phyloP scores from a whole-genome alignment of 805 yeast genomes.

The Sugiyamaella smithiae region DNA sequence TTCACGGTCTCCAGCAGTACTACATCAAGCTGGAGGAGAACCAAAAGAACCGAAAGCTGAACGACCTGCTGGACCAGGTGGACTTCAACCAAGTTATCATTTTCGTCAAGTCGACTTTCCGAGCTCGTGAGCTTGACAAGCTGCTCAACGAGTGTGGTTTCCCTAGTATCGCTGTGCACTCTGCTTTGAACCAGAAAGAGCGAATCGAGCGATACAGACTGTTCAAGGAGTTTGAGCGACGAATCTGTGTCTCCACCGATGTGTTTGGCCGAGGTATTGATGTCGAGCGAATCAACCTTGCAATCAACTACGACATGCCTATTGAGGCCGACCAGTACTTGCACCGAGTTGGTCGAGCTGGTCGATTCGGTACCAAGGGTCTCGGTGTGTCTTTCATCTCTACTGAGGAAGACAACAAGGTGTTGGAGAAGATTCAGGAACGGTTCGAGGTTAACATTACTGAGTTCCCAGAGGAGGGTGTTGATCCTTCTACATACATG shows the following conservation, averaged over 20 bases:
- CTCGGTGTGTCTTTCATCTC: slow-evolving; percentile 89
- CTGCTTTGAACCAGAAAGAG: slow-evolving; percentile 94
- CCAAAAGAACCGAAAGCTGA: slow-evolving; percentile 89
- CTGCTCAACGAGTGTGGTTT: slow-evolving; percentile 87
- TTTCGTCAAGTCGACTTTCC: slow-evolving; percentile 84
- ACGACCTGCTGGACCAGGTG: slow-evolving; percentile 86
- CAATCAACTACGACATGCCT: slow-evolving; percentile 96
- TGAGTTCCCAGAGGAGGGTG: slow-evolving; percentile 96
- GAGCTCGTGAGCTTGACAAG: slow-evolving; percentile 90
- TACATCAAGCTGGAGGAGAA: slow-evolving; percentile 84
- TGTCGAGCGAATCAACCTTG: slow-evolving; percentile 96
- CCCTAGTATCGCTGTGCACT: slow-evolving; percentile 96
- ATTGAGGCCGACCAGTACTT: slow-evolving; percentile 95
- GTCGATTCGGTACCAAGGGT: slow-evolving; percentile 99
- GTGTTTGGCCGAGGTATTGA: slow-evolving; percentile 99
- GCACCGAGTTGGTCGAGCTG: slow-evolving; percentile 99
- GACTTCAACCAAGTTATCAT: slow-evolving; percentile 98
- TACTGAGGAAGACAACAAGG: slow-evolving; percentile 82
- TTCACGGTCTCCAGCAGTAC: slow-evolving; percentile 98
- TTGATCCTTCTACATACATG: slow-evolving; percentile 97
- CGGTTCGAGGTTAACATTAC: slow-evolving; percentile 94
- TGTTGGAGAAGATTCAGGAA: slow-evolving; percentile 88
- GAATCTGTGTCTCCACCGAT: slow-evolving; percentile 98
- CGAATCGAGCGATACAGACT: slow-evolving; percentile 95
- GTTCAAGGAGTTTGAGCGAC: slow-evolving; percentile 96